Percentiles rank a stretch among this genome's conserved stretches.
These are phyloP conservation scores for Talaromyces rugulosus DNA, from an alignment of 2,329 filamentous ascomycete genomes.

Conservation along the genomic window DNA sequence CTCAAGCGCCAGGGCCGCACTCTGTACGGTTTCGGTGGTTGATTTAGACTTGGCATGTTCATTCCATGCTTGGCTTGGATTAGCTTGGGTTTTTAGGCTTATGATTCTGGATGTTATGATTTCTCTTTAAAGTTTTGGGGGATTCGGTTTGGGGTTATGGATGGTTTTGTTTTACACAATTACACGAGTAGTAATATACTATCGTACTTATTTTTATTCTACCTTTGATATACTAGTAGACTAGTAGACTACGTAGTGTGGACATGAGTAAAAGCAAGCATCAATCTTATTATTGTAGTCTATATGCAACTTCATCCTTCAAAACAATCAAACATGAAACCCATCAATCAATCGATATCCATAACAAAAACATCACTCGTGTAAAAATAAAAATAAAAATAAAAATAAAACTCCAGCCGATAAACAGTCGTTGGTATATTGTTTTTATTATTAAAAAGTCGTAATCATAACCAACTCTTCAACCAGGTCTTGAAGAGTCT, in stretches of 20 bases:
- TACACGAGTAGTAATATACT: neutral
- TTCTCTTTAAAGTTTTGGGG: neutral
- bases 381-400: too few relatives aligned
- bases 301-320: too few relatives aligned
- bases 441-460: neutral
- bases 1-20: slow-evolving; percentile 62
- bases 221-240: neutral
- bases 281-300: neutral
- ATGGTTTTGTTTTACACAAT: neutral
- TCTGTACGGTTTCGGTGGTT: slow-evolving; percentile 88
- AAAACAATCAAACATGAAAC: too few relatives aligned
- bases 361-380: neutral
- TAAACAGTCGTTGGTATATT: too few relatives aligned
- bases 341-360: neutral
- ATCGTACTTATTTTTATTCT: neutral
- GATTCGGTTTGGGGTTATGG: neutral
- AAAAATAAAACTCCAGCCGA: neutral
- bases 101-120: neutral
- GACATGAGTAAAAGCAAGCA: neutral
- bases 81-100: slow-evolving; percentile 28
- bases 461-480: neutral
- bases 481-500: neutral
- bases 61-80: slow-evolving; percentile 37
- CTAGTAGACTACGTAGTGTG: neutral
- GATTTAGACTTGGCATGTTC: slow-evolving; percentile 38